These are phyloP conservation scores for Aspergillus indologenus DNA, from an alignment of 495 filamentous ascomycete species.

Conservation along the genomic window DNA sequence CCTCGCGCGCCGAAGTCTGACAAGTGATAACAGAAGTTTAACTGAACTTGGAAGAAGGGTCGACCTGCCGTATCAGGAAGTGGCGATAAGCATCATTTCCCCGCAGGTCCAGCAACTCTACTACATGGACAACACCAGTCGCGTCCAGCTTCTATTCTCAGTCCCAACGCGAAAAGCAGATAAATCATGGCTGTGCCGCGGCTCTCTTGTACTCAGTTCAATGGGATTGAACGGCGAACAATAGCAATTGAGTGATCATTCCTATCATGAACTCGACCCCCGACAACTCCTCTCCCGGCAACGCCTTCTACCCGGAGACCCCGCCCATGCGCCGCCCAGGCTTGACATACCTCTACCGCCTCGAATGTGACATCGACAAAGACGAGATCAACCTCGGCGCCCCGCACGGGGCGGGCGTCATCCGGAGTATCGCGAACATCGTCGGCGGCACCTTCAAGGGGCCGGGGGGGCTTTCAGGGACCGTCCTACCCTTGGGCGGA, in stretches of 20 bases:
- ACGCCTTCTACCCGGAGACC: conserved; percentile 24
- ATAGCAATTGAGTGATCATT: too few relatives aligned
- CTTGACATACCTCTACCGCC: conserved; percentile 25
- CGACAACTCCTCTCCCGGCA: conserved; percentile 23
- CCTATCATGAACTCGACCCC: too few relatives aligned
- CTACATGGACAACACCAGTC: background rate
- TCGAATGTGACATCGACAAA: conserved; percentile 26
- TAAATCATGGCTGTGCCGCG: background rate
- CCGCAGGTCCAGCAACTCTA: too few relatives aligned
- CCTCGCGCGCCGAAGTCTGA: background rate
- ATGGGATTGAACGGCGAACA: too few relatives aligned
- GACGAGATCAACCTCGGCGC: conserved; percentile 29
- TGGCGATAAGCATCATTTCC: background rate
- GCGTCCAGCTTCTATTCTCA: background rate
- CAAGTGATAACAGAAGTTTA: background rate
- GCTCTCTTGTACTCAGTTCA: too few relatives aligned
- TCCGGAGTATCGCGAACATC: conserved; percentile 32
- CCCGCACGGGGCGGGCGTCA: conserved; percentile 22
- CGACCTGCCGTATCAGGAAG: background rate
- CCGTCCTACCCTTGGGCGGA: conserved; percentile 26
- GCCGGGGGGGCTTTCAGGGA: conserved; percentile 22
- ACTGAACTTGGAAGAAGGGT: background rate
- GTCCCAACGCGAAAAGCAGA: background rate
- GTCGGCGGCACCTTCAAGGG: conserved; percentile 28
- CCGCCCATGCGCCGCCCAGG: conserved; percentile 31